These are phyloP conservation scores for Aspergillus sergii DNA, from an alignment of 2,329 filamentous ascomycete species.

Conservation along the genomic window DNA sequence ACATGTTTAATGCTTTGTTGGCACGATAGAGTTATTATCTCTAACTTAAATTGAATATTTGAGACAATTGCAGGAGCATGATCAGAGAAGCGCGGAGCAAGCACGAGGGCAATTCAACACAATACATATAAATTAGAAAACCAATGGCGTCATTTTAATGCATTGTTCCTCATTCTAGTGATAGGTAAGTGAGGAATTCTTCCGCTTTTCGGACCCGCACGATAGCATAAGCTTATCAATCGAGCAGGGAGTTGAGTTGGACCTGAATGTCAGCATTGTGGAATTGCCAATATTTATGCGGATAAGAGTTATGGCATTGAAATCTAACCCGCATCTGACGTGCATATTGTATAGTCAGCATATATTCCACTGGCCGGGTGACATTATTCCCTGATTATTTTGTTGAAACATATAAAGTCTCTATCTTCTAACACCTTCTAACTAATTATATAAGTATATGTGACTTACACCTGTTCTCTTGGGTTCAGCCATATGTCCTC, in stretches of 20 bases:
- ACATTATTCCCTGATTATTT: neutral
- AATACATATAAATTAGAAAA: neutral
- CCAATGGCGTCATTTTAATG: neutral
- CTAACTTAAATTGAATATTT: neutral
- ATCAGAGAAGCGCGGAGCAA: neutral
- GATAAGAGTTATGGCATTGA: neutral
- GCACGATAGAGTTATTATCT: neutral
- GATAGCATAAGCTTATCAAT: neutral
- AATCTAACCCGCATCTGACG: neutral
- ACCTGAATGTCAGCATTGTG: neutral
- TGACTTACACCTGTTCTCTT: too few species aligned
- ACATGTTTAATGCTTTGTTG: neutral
- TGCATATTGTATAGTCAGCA: neutral
- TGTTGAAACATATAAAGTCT: too few species aligned
- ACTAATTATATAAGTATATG: too few species aligned
- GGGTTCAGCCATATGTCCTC: too few species aligned
- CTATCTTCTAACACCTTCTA: too few species aligned
- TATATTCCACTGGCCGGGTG: neutral
- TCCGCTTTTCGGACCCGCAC: neutral
- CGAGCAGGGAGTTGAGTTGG: neutral
- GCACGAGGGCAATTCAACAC: neutral
- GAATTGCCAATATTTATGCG: neutral
- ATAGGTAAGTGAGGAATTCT: neutral
- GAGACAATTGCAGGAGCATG: neutral
- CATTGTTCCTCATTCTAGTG: neutral